Percentiles rank a stretch among this genome's conserved stretches.
These are phyloP conservation scores for Aureobasidium sp. DNA, from an alignment of 2,329 filamentous ascomycete species.

Conservation along the genomic window DNA sequence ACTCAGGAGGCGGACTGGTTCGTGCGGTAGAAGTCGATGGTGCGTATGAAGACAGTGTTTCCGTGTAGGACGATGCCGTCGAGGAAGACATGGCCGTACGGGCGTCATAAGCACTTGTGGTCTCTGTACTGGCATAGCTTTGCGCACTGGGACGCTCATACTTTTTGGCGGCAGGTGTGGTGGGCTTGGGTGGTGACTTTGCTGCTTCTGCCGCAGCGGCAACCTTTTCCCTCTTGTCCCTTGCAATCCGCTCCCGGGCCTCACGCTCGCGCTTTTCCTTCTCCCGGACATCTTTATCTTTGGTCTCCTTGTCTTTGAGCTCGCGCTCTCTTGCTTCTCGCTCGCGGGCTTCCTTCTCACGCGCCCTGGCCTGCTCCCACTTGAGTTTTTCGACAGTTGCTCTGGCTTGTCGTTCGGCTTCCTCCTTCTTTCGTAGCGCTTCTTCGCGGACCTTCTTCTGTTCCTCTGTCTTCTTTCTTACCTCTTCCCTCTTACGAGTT, in stretches of 20 bases:
- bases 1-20: constrained; percentile 74
- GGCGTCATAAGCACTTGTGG: constrained; percentile 40
- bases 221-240: constrained; percentile 31
- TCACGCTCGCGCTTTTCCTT: constrained; percentile 33
- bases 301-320: constrained; percentile 32
- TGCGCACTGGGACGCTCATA: constrained; percentile 46
- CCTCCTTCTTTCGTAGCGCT: constrained; percentile 42
- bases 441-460: constrained; percentile 51
- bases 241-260: constrained; percentile 31
- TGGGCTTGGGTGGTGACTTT: constrained; percentile 16
- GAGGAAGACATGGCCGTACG: constrained; percentile 51
- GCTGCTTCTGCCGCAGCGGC: constrained; percentile 22
- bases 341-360: constrained; percentile 42
- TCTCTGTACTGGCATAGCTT: constrained; percentile 53
- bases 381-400: constrained; percentile 43
- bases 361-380: constrained; percentile 42
- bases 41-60: constrained; percentile 49
- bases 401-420: constrained; percentile 37
- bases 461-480: constrained; percentile 50
- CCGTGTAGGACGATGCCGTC: constrained; percentile 19
- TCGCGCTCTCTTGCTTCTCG: constrained; percentile 40
- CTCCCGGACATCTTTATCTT: constrained; percentile 33
- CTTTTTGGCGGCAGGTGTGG: constrained; percentile 24
- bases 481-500: constrained; percentile 54
- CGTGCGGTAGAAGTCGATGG: constrained; percentile 74